Conservation (phyloP, 306 rosid species). For the Abrus pulchellus region DNA sequence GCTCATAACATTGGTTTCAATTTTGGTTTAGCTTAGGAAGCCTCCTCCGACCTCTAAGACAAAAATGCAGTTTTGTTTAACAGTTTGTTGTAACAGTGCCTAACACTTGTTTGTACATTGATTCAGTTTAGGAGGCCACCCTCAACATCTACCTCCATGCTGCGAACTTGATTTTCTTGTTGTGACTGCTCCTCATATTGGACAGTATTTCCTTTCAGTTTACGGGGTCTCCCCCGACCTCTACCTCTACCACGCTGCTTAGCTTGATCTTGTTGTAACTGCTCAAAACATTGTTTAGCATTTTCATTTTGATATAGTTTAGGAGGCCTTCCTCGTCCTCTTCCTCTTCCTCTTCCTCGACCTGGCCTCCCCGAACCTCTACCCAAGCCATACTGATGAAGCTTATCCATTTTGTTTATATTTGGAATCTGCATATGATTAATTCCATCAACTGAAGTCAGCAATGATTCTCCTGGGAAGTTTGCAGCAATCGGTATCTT, state of each 20-base stretch:
- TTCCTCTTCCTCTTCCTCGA: slow-evolving; percentile 11
- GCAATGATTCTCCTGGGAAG: background rate
- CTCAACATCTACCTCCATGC: background rate
- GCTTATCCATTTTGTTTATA: slow-evolving; percentile 10
- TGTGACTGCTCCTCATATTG: background rate
- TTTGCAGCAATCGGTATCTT: slow-evolving; percentile 22
- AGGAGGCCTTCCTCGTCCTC: slow-evolving; percentile 28
- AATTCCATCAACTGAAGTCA: slow-evolving; percentile 17
- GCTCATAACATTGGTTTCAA: background rate
- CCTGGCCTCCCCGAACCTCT: background rate
- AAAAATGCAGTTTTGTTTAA: background rate
- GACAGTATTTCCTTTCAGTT: background rate
- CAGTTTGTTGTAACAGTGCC: background rate
- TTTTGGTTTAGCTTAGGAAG: background rate
- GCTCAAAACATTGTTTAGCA: slow-evolving; percentile 8
- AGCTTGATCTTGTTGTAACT: slow-evolving; percentile 29
- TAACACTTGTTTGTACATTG: background rate
- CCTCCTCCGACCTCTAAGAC: background rate
- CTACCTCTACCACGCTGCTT: background rate
- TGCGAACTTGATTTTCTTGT: background rate
- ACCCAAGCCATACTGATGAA: background rate
- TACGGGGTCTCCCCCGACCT: background rate
- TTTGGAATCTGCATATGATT: slow-evolving; percentile 6
- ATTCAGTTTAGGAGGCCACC: slow-evolving; percentile 12
- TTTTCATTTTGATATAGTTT: background rate